A percentile compares a stretch with the other conserved stretches of the same genome.
Evolutionary conservation across 495 filamentous ascomycete species (phyloP).

Genomic region (Trichoderma erinaceum): DNA sequence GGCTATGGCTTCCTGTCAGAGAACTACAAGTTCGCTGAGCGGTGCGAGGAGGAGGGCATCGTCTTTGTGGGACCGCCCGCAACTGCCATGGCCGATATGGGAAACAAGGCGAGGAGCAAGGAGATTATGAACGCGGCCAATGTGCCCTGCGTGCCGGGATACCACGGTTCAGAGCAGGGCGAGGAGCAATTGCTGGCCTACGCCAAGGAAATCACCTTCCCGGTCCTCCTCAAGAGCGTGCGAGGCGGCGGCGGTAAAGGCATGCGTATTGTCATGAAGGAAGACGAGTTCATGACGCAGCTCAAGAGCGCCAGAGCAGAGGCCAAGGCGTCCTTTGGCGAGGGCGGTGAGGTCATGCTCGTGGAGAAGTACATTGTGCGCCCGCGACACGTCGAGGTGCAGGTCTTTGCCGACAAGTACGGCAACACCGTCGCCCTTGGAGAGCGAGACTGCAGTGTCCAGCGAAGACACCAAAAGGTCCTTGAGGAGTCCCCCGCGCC

Average conservation of each 20-base stretch:
- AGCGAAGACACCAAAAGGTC: slow-evolving; percentile 92
- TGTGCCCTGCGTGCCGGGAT: slow-evolving; percentile 93
- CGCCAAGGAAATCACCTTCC: slow-evolving; percentile 79
- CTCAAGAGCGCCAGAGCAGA: slow-evolving; percentile 85
- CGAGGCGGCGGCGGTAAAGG: slow-evolving; percentile 96
- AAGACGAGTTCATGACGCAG: slow-evolving; percentile 73
- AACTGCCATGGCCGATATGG: slow-evolving; percentile 94
- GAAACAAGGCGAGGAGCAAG: slow-evolving; percentile 85
- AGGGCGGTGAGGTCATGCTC: slow-evolving; percentile 77
- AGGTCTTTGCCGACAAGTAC: slow-evolving; percentile 89
- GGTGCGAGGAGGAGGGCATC: slow-evolving; percentile 84
- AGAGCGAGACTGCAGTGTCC: slow-evolving; percentile 82
- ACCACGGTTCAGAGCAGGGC: slow-evolving; percentile 84
- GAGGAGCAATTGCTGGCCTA: slow-evolving; percentile 60
- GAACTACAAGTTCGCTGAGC: slow-evolving; percentile 83
- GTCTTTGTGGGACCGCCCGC: slow-evolving; percentile 93
- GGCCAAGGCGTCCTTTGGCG: slow-evolving; percentile 84
- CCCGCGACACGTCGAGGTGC: slow-evolving; percentile 94
- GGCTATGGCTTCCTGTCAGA: slow-evolving; percentile 97
- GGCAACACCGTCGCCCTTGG: slow-evolving; percentile 80
- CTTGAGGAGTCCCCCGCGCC: slow-evolving; percentile 95
- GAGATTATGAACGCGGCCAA: slow-evolving; percentile 92
- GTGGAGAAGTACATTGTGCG: slow-evolving; percentile 96
- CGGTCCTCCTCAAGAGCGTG: slow-evolving; percentile 93
- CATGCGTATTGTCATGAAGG: slow-evolving; percentile 84